Conservation (phyloP, 257 asterid species). For the Ilex aquifolium region DNA sequence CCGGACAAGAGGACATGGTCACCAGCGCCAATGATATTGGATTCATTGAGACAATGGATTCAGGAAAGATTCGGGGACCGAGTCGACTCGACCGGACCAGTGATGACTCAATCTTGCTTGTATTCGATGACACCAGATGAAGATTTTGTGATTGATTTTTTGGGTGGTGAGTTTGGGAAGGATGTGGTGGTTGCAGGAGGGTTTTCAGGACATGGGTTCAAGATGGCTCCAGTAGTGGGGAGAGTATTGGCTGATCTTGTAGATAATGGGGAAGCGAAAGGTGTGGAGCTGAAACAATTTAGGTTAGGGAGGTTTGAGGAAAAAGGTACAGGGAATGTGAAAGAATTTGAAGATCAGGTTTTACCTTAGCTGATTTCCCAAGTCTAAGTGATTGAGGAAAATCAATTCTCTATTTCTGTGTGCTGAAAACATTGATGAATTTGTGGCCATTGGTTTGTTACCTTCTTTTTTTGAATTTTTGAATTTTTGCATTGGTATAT, state of each 20-base stretch:
- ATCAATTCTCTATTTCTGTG: no score
- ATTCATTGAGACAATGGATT: constrained; percentile 40
- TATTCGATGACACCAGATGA: constrained; percentile 93
- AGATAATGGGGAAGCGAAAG: constrained; percentile 32
- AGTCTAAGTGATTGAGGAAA: neutral
- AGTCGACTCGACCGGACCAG: constrained; percentile 43
- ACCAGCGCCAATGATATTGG: constrained; percentile 17
- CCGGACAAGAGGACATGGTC: constrained; percentile 67
- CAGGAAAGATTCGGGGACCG: constrained; percentile 39
- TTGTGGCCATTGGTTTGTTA: no score
- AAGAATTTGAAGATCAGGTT: constrained; percentile 61
- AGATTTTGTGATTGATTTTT: constrained; percentile 73
- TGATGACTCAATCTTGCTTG: constrained; percentile 70
- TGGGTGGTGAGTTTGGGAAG: constrained; percentile 73
- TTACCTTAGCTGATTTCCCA: constrained; percentile 14
- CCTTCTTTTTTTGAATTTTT: no score
- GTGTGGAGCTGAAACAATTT: constrained; percentile 46
- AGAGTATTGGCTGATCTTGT: constrained; percentile 59
- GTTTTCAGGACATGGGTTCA: constrained; percentile 92
- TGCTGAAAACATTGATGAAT: no score
- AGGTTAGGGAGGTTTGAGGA: constrained; percentile 47
- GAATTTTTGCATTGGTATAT: no score
- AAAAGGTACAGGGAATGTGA: constrained; percentile 40
- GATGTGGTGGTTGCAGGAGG: constrained; percentile 77
- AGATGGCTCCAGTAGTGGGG: constrained; percentile 92